Base-by-base conservation (phyloP, 2,329 filamentous ascomycete genomes). In the Monilinia aucupariae region DNA sequence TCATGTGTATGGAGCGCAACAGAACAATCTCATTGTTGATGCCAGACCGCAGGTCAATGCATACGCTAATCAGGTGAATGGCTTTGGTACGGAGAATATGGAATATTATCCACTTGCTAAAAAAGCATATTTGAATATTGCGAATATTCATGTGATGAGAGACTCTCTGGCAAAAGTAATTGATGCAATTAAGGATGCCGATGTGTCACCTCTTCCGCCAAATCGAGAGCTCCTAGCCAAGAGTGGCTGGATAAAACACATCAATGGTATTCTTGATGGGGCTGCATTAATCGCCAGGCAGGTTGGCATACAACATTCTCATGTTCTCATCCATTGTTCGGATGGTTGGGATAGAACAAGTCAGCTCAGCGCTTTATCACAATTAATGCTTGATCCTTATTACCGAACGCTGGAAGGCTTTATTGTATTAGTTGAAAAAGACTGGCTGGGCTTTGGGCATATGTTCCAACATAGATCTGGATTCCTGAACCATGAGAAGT, bases 321-420 rank as follows among this genome's bases (percentile, higher is more conserved):
- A 99, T 74, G 93, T 96, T 13, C 79, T 99, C 52, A 96, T 99
- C 55, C 94, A 99, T 76, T 99, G 94, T 76, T 97, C 94, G 2
- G 94, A 99, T 76, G 94, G 94, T 4, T 99, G 94, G 94, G 94
- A 99, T 76, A 88, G 94, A 58, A 99, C 94, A 9, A 93, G 92
- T 71, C 94, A 99, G 77, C 82, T 99, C 59, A 96, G 92, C 71
- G 92, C 92, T 5, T 78, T 99, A 63, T 88, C 92, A 62, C 92
- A 99, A 76, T 82, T 99, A 47, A 93, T 96, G 79, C 82, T 99
- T 10, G 94, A 99, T 72, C 94, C 94, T 0, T 97, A 96, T 75
- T 99, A 92, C 75, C 86, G 94, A 59, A 97, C 94, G 0, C 79
- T 99, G 56, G 89, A 97, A 69, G 94, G 94, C 0, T 99, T 97